Base-by-base conservation (phyloP, 208 protist genomes). In the Trypanosoma congolense region DNA sequence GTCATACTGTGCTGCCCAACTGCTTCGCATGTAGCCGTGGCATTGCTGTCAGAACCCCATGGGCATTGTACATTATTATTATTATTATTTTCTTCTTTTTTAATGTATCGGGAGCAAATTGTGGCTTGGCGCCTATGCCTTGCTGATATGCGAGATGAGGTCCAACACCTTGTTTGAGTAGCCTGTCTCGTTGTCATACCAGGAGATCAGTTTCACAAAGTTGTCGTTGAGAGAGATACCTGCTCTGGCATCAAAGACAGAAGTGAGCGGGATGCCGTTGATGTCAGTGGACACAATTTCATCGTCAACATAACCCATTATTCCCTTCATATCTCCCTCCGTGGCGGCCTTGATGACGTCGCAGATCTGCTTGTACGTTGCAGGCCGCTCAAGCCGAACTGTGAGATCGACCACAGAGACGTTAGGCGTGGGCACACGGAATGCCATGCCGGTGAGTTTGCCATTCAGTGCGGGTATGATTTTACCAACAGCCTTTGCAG, bases 181-280 rank as follows among this genome's bases (percentile, higher is more conserved):
- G 50, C 97, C 97, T 54, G 74, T 98, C 77, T 99, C 97, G 75
- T 99, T 99, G 81, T 99, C 97, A 65, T 99, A 99, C 97, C 97
- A 99, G n/a, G 89, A 62, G 38, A 99, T 64, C 38, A 99, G 63
- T 90, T 99, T 99, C 66, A 99, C 97, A 63, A 99, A 99, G 22
- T 93, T 88, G 48, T 95, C 96, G 51, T 96, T 98, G 49, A 98
- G 98, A 5, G 93, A 85, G 18, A 99, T 86, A n/a, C 98, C 73
- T 16, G 59, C 42, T 10, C 77, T 69, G 70, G 97, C 96, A 51
- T 97, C 95, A 46, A 99, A 90, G 8, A 96, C 70, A 63, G 99
- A 99, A 44, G 97, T 97, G 24, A 99, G 96, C 26, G 97, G 72
- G 0, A 99, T 66, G 49, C 98, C 98, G 75, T 99, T 98, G 45